These are phyloP conservation scores for Magnaporthiopsis incrustans DNA, from an alignment of 2,329 filamentous ascomycete genomes.

Conservation along the genomic window DNA sequence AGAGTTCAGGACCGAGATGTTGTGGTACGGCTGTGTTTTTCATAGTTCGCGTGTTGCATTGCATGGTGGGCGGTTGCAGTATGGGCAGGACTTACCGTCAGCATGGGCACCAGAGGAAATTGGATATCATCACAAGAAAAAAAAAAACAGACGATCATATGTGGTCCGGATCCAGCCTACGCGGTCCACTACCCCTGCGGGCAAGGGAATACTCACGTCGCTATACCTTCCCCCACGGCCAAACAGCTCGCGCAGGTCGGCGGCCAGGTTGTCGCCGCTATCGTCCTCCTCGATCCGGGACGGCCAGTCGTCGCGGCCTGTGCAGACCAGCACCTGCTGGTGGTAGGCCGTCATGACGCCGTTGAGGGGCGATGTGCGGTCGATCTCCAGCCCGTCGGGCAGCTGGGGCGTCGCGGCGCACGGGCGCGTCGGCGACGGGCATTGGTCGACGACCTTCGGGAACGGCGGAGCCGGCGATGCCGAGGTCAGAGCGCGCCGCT, in stretches of 20 bases:
- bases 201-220: constrained; percentile 46
- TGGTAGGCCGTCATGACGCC: constrained; percentile 71
- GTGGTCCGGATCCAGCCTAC: neutral
- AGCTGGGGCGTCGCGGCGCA: constrained; percentile 61
- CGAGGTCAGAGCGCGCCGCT: neutral
- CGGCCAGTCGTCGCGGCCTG: constrained; percentile 71
- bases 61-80: neutral
- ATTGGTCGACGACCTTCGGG: constrained; percentile 43
- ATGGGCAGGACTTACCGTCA: neutral
- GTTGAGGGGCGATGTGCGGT: constrained; percentile 60
- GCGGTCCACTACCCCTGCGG: neutral
- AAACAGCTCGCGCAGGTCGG: constrained; percentile 63
- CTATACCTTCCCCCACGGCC: constrained; percentile 57
- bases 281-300: constrained; percentile 80
- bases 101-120: neutral
- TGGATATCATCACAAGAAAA: neutral
- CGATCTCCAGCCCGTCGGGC: constrained; percentile 65
- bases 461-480: constrained; percentile 24
- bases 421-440: constrained; percentile 67
- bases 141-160: too few relatives aligned
- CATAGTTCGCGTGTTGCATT: neutral
- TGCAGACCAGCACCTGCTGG: constrained; percentile 78
- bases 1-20: constrained; percentile 66
- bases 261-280: constrained; percentile 55
- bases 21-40: constrained; percentile 65